Base-by-base conservation (phyloP, 306 rosid genomes). In the Inga leiocalycina region DNA sequence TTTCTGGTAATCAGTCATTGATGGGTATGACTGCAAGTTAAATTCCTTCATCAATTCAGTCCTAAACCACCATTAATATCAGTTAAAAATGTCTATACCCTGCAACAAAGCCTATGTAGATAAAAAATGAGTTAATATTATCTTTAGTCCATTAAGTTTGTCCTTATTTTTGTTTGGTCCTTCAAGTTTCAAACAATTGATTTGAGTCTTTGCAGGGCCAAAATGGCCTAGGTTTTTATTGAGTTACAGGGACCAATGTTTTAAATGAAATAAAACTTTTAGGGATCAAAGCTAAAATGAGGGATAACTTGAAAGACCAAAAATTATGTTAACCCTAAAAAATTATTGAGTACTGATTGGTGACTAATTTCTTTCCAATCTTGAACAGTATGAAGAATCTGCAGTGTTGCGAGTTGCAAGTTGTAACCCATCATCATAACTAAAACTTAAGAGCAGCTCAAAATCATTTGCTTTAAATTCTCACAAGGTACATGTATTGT, bases 1-100 rank as follows among this genome's bases (percentile, higher is more conserved):
- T 85, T 95, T 95, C 65, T 85, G 89, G 82, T 56, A 89, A 83
- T 92, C 93, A 2, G 94, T 89, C 98, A 95, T 95, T 11, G 88
- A 54, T 10, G 94, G 98, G 77, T 95, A 95, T 0, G 98, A 91
- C 98, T 95, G 95, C 89, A 86, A 67, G 20, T 19, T 83, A 46
- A 48, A 61, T 44, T 54, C 39, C 46, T 73, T 34, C 17, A 22
- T 32, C 75, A 82, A 37, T 64, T 71, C 24, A 51, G 32, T 61
- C 61, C 35, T 15, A 30, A 41, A 44, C 32, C 64, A 64, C n/a
- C 46, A 35, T 41, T 71, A 9, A 71, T 41, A 71, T 22, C 75
- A 12, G 8, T 24, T 71, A 24, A 71, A 39, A 22, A 71, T 22
- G 57, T 24, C 39, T 24, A 71, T 13, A 71, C 15, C 35, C 54